A percentile compares a stretch with the other conserved stretches of the same genome.
Conservation (phyloP, 1,284 basidiomycete species). For the Cutaneotrichosporon sp. region DNA sequence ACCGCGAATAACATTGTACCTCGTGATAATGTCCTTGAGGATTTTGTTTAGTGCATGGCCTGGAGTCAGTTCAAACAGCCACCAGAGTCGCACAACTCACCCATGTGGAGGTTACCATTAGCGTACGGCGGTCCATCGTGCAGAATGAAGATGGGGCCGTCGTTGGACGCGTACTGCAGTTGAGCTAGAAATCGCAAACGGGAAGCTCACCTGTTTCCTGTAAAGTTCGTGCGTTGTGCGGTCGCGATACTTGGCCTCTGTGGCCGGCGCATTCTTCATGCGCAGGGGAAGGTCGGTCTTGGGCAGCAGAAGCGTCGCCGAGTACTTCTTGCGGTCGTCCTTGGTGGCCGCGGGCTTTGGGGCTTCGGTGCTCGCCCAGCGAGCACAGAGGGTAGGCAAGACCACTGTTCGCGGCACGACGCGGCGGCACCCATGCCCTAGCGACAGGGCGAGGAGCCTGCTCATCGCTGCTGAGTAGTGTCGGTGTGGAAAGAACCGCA, state of each 20-base stretch:
- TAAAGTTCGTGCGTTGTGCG: conserved; percentile 76
- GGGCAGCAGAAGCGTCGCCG: conserved; percentile 75
- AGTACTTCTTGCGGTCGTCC: conserved; percentile 46
- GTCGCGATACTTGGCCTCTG: conserved; percentile 55
- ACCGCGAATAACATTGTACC: conserved; percentile 76
- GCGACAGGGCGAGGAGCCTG: conserved; percentile 7
- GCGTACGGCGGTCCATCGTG: conserved; percentile 98
- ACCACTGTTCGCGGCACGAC: not conserved
- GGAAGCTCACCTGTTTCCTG: conserved; percentile 64
- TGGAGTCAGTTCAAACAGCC: conserved; percentile 35
- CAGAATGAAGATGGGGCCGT: conserved; percentile 61
- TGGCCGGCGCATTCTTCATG: conserved; percentile 62
- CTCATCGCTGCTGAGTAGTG: conserved; percentile 6
- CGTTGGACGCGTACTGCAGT: conserved; percentile 59
- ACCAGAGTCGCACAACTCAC: conserved; percentile 50
- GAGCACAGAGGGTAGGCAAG: not conserved
- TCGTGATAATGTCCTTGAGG: conserved; percentile 90
- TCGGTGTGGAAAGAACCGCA: not conserved
- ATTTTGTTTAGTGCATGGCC: conserved; percentile 98
- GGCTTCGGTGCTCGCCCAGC: not conserved
- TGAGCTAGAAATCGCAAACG: conserved; percentile 1
- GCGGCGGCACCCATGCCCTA: not conserved
- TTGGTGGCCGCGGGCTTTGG: not conserved
- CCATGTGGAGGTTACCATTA: conserved; percentile 92
- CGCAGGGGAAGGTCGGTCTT: conserved; percentile 76